Percentiles rank a stretch among this genome's conserved stretches.
phyloP scores from a whole-genome alignment of 768 basidiomycete species.

The Boletus subparvulus region DNA sequence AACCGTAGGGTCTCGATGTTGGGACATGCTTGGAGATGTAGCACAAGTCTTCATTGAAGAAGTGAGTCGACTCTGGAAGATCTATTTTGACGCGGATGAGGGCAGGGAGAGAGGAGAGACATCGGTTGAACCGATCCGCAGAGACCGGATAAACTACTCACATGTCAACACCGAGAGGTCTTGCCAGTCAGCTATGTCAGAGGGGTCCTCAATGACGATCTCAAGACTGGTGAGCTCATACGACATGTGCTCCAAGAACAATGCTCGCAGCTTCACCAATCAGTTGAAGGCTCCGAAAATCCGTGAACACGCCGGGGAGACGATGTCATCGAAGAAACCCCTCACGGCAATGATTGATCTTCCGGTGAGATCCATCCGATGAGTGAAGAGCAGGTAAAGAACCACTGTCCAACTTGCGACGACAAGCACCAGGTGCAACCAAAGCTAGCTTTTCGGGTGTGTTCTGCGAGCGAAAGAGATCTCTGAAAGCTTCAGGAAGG shows the following conservation, averaged over 20 bases:
- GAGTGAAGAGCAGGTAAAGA: too few relatives aligned
- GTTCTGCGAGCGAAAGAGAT: conserved; percentile 59
- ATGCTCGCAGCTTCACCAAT: conserved; percentile 71
- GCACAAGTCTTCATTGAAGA: too few relatives aligned
- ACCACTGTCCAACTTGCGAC: conserved; percentile 27
- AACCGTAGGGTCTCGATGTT: conserved; percentile 64
- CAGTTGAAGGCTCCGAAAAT: conserved; percentile 58
- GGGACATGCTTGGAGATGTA: too few relatives aligned
- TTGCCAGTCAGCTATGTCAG: conserved; percentile 72
- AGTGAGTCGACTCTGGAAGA: conserved; percentile 57
- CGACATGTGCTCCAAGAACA: conserved; percentile 68
- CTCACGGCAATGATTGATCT: too few relatives aligned
- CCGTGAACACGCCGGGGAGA: conserved; percentile 47
- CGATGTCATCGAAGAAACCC: too few relatives aligned
- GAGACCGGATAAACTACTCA: conserved; percentile 54
- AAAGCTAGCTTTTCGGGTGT: conserved; percentile 60
- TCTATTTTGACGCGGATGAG: conserved; percentile 71
- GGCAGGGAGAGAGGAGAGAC: conserved; percentile 48
- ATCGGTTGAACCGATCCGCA: conserved; percentile 61
- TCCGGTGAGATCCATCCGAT: too few relatives aligned
- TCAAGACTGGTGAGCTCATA: conserved; percentile 68
- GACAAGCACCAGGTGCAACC: conserved; percentile 75
- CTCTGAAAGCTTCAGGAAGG: conserved; percentile 70
- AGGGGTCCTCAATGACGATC: conserved; percentile 77
- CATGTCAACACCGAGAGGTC: conserved; percentile 63